Evolutionary conservation across 495 filamentous ascomycete species (phyloP).

Genomic region (Penicillium malachiteum): DNA sequence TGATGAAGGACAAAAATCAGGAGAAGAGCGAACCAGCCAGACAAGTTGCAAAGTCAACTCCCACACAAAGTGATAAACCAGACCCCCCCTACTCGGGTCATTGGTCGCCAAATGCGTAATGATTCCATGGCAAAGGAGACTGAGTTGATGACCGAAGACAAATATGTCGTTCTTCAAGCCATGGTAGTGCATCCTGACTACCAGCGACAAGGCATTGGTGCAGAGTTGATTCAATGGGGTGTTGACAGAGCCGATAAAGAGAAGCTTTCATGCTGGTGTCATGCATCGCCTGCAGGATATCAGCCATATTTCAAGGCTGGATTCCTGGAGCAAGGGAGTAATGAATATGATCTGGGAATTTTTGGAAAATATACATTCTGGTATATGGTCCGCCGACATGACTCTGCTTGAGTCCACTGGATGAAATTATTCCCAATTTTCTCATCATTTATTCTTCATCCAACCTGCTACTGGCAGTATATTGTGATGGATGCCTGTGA

Average conservation of each 20-base stretch:
- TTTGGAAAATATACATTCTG: neutral
- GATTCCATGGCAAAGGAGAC: neutral
- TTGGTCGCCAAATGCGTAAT: neutral
- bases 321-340: too few species aligned
- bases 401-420: too few species aligned
- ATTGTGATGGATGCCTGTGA: too few species aligned
- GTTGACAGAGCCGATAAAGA: neutral
- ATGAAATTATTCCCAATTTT: too few species aligned
- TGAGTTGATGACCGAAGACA: neutral
- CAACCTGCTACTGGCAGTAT: neutral
- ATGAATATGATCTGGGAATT: neutral
- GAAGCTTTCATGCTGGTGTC: neutral
- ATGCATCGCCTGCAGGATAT: neutral
- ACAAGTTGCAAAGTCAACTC: neutral
- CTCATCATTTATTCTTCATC: too few species aligned
- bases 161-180: neutral
- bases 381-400: neutral
- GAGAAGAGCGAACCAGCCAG: neutral
- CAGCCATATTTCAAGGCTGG: neutral
- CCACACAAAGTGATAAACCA: neutral
- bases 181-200: neutral
- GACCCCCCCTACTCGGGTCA: neutral
- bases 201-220: neutral
- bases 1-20: neutral
- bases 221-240: neutral